Evolutionary conservation across 2,329 filamentous ascomycete genomes (phyloP), one percentile per base, ranked within the genome.

Genomic region (Trichoderma asperellum): DNA sequence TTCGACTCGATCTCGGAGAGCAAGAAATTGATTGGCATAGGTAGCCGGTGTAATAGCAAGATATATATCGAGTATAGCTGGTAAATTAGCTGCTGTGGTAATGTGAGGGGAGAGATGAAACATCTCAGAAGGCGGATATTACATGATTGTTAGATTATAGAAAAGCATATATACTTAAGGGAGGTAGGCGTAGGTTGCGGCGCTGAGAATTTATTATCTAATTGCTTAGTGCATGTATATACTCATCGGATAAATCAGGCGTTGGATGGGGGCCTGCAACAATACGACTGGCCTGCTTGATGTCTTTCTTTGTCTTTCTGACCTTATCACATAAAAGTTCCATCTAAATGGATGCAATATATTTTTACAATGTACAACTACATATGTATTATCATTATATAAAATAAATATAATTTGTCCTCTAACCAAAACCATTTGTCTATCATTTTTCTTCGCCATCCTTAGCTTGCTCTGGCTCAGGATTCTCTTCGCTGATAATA

Each of bases 401-500:
- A 37, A 18, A 35, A 47, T 27, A 32, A 37, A 52, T 49, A 37
- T 59, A 67, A 24, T 32, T 18, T 37, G 40, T 60, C 29, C 52
- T 68, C 55, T 60, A 59, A 40, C 21, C 43, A 34, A 29, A 52
- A 47, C 56, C 5, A 34, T 29, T 27, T 10, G 24, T 61, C 43
- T 60, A 55, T 55, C 27, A 40, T 24, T 52, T 59, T 24, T 59
- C 63, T 59, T 49, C 63, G 21, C 29, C 21, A 8, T 52, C 40
- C 35, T 37, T 52, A 49, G 63, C 32, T 21, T 61, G 40, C 24
- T 27, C 14, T 61, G 43, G 32, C 43, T 68, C 47, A 24, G 65
- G 32, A 7, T 11, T 61, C 21, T 61, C 65, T 43, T 68, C 65
- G 32, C 32, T 55, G 14, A 68, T 34, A 43, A 68, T 61, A 52